Evolutionary conservation across 306 rosid species (phyloP).

Genomic region (Canavalia gladiata): DNA sequence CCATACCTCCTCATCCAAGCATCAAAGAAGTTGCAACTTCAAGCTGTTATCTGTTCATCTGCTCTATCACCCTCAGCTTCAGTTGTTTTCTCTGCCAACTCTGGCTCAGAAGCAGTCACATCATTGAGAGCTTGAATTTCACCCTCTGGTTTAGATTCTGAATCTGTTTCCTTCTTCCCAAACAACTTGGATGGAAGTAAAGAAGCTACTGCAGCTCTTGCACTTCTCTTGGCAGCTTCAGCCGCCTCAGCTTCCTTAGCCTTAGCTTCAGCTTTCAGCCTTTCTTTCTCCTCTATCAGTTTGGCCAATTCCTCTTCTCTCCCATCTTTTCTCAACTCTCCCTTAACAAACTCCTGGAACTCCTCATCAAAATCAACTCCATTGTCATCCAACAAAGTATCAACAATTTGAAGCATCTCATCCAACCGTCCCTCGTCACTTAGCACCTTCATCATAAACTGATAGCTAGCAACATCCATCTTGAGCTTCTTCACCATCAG

Average conservation of each 20-base stretch:
- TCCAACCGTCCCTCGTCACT: constrained; percentile 76
- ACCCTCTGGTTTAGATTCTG: constrained; percentile 55
- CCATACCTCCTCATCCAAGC: constrained; percentile 29
- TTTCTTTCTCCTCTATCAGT: constrained; percentile 93
- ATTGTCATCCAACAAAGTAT: constrained; percentile 80
- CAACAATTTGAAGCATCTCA: constrained; percentile 82
- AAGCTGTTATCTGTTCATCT: constrained; percentile 52
- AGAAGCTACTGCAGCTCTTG: constrained; percentile 82
- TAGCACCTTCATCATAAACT: constrained; percentile 86
- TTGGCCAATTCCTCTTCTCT: constrained; percentile 84
- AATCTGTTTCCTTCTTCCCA: constrained; percentile 66
- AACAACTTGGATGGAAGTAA: constrained; percentile 84
- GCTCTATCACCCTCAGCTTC: constrained; percentile 52
- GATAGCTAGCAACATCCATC: constrained; percentile 86
- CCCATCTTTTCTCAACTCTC: constrained; percentile 81
- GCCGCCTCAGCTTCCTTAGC: constrained; percentile 95
- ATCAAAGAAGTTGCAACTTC: constrained; percentile 39
- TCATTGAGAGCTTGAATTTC: constrained; percentile 42
- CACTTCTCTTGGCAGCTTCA: constrained; percentile 89
- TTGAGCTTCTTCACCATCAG: constrained; percentile 93
- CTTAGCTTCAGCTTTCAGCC: constrained; percentile 93
- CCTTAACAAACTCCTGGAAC: constrained; percentile 85
- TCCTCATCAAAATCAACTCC: constrained; percentile 79
- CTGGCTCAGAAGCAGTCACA: constrained; percentile 49
- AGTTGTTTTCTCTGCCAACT: constrained; percentile 37